Base-by-base conservation (phyloP, 2,329 filamentous ascomycete species). In the Coniella lustricola region DNA sequence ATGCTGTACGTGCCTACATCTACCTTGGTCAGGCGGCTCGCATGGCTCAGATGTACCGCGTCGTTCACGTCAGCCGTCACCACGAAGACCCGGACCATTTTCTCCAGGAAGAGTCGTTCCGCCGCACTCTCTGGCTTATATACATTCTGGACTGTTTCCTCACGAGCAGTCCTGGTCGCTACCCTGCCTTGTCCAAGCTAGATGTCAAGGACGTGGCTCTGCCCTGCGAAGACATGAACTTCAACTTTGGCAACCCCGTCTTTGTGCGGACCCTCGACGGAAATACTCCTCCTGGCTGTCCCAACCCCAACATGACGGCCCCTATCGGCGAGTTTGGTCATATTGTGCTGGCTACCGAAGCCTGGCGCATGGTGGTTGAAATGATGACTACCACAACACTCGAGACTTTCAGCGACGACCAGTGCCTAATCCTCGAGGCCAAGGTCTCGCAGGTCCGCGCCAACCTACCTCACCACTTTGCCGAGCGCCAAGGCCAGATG, bases 31-130 rank as follows among this genome's bases (percentile, higher is more conserved):
- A 81, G 59, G 78, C 78, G 29, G 73, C 76, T n/a, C 75, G 78
- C 51, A 81, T 82, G 77, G 71, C 78, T 29, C 78, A 82, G 64
- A 82, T 82, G 78, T 80, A 76, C 57, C 72, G 76, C 54, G 75
- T 82, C 48, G 71, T 81, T 39, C 75, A 79, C 56, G 71, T 70
- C 35, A 76, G 79, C 55, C 72, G 76, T 55, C 64, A 68, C 36
- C 67, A 70, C 14, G 61, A 65, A 33, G 75, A 77, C 35, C 71
- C 73, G n/a, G 77, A 81, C 55, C 74, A 76, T 56, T 82, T 81
- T 59, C 70, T 80, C 12, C 75, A 77, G 54, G 77, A 81, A 41
- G 78, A 82, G 60, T 78, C 76, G 1, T 76, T 80, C 61, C 76
- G 78, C 44, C 76, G 78, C 32, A 80, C 77, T 3, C 63, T 82